Evolutionary conservation across 2,329 filamentous ascomycete genomes (phyloP).

Genomic region (Xylaria sp.): DNA sequence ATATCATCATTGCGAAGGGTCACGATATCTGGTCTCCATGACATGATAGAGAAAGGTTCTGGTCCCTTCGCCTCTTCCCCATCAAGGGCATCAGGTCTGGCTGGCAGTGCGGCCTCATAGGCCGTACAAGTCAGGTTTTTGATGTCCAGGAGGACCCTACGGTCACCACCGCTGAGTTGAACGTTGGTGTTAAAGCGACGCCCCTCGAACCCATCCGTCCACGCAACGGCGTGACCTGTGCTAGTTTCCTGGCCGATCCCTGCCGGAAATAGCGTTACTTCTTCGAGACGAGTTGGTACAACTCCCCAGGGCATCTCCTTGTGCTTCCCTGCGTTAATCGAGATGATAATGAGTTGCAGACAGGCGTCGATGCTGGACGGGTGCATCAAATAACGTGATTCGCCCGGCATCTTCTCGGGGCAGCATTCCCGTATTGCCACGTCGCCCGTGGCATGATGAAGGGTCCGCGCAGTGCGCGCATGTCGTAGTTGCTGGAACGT

Average conservation of each 20-base stretch:
- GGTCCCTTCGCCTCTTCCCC: not conserved
- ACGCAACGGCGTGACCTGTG: slow-evolving; percentile 38
- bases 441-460: slow-evolving; percentile 35
- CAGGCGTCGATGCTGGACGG: slow-evolving; percentile 54
- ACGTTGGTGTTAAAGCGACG: slow-evolving; percentile 37
- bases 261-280: slow-evolving; percentile 26
- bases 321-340: slow-evolving; percentile 47
- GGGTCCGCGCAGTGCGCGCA: slow-evolving; percentile 45
- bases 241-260: not conserved
- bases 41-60: slow-evolving; percentile 25
- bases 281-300: slow-evolving; percentile 44
- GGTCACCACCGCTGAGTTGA: slow-evolving; percentile 18
- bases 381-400: slow-evolving; percentile 55
- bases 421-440: slow-evolving; percentile 32
- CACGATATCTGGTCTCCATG: slow-evolving; percentile 32
- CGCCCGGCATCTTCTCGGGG: slow-evolving; percentile 40
- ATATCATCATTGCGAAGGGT: slow-evolving; percentile 18
- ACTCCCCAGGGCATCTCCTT: slow-evolving; percentile 49
- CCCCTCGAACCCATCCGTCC: slow-evolving; percentile 37
- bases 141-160: slow-evolving; percentile 28
- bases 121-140: slow-evolving; percentile 30
- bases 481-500: slow-evolving; percentile 50
- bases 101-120: slow-evolving; percentile 35
- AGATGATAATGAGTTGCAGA: slow-evolving; percentile 51
- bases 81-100: not conserved